These are phyloP conservation scores for Aspergillus panamensis DNA, from an alignment of 495 filamentous ascomycete genomes.

Conservation along the genomic window DNA sequence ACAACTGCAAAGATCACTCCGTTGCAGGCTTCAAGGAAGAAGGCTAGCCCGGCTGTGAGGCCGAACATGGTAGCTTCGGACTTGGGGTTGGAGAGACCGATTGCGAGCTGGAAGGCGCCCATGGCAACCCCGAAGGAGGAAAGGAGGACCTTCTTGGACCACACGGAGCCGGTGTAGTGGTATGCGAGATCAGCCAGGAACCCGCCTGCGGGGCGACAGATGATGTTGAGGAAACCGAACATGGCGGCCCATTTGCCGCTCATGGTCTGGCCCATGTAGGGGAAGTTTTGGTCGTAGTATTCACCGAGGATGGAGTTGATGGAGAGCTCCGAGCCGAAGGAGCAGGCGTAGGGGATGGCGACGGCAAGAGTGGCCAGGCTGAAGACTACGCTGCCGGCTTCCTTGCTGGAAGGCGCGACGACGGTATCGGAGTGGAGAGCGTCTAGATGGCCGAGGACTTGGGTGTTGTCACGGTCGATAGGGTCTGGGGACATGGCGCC, in stretches of 20 bases:
- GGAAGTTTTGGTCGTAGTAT: constrained; percentile 79
- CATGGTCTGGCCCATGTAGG: constrained; percentile 64
- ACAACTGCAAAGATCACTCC: constrained; percentile 83
- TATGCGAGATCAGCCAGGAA: constrained; percentile 72
- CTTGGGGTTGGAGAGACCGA: constrained; percentile 63
- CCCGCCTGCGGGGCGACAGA: constrained; percentile 72
- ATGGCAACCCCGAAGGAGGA: constrained; percentile 58
- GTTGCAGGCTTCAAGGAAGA: constrained; percentile 83
- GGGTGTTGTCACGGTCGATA: constrained; percentile 47
- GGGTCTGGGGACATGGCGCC: constrained; percentile 30
- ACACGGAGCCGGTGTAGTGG: constrained; percentile 54
- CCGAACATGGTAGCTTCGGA: constrained; percentile 67
- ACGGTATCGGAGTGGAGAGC: constrained; percentile 57
- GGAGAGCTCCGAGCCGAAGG: constrained; percentile 80
- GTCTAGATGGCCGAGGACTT: constrained; percentile 52
- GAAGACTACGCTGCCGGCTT: constrained; percentile 54
- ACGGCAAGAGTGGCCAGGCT: constrained; percentile 66
- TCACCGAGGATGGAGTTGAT: constrained; percentile 79
- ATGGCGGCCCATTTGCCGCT: constrained; percentile 80
- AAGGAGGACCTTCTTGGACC: constrained; percentile 75
- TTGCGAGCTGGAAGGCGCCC: constrained; percentile 65
- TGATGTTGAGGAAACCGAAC: constrained; percentile 84
- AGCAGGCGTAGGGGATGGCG: constrained; percentile 72
- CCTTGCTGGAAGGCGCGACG: constrained; percentile 59
- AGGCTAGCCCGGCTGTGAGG: constrained; percentile 65